A percentile compares a stretch with the other conserved stretches of the same genome.
Evolutionary conservation across 225 moss, liverwort and hornwort species (phyloP).

Genomic region (Thuidium tamariscinum): DNA sequence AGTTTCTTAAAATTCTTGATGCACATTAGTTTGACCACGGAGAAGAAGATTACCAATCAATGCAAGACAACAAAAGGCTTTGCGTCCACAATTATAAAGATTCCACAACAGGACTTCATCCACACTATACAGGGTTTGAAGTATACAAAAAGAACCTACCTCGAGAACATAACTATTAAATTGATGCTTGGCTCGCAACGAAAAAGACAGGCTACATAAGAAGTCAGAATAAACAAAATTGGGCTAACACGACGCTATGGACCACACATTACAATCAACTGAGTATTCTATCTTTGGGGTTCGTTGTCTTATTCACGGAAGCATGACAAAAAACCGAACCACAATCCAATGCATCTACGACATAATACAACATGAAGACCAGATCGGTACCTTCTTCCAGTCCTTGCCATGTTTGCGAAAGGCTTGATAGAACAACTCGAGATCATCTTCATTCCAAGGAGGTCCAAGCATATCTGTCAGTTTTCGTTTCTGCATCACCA

Average conservation of each 20-base stretch:
- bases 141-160: background rate
- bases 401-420: conserved; percentile 90
- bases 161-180: background rate
- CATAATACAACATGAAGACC: background rate
- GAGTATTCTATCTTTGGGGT: background rate
- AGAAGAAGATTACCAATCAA: background rate
- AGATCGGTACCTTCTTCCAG: conserved; percentile 71
- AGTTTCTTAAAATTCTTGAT: background rate
- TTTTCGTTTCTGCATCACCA: conserved; percentile 69
- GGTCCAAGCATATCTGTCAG: conserved; percentile 87
- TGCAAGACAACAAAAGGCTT: background rate
- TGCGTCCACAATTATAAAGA: background rate
- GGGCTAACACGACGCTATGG: background rate
- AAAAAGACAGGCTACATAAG: background rate
- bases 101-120: background rate
- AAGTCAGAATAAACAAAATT: background rate
- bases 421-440: conserved; percentile 79
- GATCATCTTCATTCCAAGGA: conserved; percentile 86
- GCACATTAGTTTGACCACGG: background rate
- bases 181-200: background rate
- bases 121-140: background rate
- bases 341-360: background rate
- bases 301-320: background rate
- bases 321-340: background rate
- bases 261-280: background rate